A percentile compares a stretch with the other conserved stretches of the same genome.
phyloP scores from a whole-genome alignment of 176 grass and related monocot species.

The Cocos nucifera region DNA sequence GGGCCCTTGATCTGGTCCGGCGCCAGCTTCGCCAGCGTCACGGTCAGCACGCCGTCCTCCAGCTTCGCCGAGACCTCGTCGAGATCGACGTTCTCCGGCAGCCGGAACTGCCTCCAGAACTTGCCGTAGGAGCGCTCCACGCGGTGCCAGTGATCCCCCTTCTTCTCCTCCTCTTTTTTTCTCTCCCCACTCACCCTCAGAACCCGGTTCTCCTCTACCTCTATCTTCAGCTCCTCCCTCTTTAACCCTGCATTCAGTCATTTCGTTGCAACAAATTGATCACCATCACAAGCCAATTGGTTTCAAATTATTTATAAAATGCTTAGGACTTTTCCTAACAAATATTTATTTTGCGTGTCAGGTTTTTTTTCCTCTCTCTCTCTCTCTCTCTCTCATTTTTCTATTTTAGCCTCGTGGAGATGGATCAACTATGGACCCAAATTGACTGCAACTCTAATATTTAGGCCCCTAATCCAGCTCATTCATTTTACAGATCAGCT shows the following conservation, averaged over 20 bases:
- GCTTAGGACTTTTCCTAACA: no score
- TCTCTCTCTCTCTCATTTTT: no score
- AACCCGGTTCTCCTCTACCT: constrained; percentile 73
- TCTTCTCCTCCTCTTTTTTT: constrained; percentile 40
- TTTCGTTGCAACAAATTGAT: no score
- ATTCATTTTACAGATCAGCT: no score
- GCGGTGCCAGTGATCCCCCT: constrained; percentile 67
- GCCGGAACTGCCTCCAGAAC: constrained; percentile 91
- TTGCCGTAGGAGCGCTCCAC: constrained; percentile 66
- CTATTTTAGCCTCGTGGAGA: no score
- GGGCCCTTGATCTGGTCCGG: constrained; percentile 72
- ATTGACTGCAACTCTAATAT: no score
- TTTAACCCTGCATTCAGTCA: constrained; percentile 25
- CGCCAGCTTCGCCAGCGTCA: constrained; percentile 54
- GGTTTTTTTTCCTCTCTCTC: no score
- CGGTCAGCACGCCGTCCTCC: constrained; percentile 51
- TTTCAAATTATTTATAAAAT: no score
- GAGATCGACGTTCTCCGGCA: constrained; percentile 71
- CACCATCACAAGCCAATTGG: no score
- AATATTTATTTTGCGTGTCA: no score
- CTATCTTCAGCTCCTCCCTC: constrained; percentile 60
- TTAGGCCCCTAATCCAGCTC: no score
- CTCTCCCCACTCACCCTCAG: constrained; percentile 78
- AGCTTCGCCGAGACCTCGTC: constrained; percentile 46
- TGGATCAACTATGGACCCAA: no score